Base-by-base conservation (phyloP, 2,329 filamentous ascomycete species). In the Colletotrichum sp. region DNA sequence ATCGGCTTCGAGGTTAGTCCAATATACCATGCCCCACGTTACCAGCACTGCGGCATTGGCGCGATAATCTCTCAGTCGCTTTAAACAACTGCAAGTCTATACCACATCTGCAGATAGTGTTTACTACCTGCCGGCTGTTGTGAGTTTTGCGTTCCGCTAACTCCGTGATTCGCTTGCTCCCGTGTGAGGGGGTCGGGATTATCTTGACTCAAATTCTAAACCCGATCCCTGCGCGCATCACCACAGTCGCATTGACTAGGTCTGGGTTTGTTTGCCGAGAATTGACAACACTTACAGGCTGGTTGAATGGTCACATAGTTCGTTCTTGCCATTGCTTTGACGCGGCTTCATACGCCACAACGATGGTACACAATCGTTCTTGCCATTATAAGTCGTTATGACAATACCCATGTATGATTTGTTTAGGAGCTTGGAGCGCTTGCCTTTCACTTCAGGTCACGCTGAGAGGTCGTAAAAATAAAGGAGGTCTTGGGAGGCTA, bases 391-490 rank as follows among this genome's bases (percentile, higher is more conserved):
- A 6, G 19, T 5, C 1, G 5, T 3, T n/a, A n/a, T 6, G 3
- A 44, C 19, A 44, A 1, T 6, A 11, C 5, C 8, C 39, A 44
- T 12, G 1, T 0, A 6, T 3, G 3, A 44, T n/a, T 0, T 5
- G 0, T 3, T n/a, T 5, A 2, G 4, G 19, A n/a, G 39, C 5
- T 9, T 44, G 8, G 8, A 8, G 5, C 8, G 5, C 2, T 19
- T 44, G 39, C 3, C 8, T n/a, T 3, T 44, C 39, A 6, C 5
- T n/a, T 44, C 0, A 9, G 5, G 3, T 19, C 39, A n/a, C 39
- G 39, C 8, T 2, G 36, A 39, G 36, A 39, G 0, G 8, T 39
- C 16, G 15, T 19, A 39, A 39, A 0, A 19, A 19, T 19, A 5
- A 11, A 0, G 8, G 16, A 44, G 19, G 36, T 19, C 16, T 19